Evolutionary conservation across 129 eudicot species (phyloP), one percentile per base, ranked within the genome.

Genomic region (Gnaphalium uliginosum): DNA sequence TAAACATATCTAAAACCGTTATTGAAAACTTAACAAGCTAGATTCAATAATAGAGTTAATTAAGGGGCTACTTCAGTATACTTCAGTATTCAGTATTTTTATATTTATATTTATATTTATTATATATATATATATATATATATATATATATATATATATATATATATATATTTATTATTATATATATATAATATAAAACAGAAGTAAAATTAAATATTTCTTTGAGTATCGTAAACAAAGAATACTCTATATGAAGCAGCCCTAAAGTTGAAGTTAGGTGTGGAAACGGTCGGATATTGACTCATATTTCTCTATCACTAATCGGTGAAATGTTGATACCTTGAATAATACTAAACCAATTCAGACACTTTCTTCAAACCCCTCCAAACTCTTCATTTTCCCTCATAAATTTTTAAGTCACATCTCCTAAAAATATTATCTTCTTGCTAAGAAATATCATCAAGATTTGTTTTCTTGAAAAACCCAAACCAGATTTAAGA

Each of bases 321-420:
- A 46, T 14, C 53, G 53, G 53, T 46, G 53, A 46, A 11, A 11
- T 14, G 53, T 3, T 46, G 53, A 46, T 14, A 46, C 53, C 53
- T 46, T 46, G 4, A 46, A 46, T 46, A 4, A 46, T 46, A 14
- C 18, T 46, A 11, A 46, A 13, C 81, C 70, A 54, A 67, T 69
- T 68, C 76, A 51, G 78, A 81, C 74, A 66, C 54, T 17, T 64
- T 77, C 78, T 75, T 64, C 73, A 61, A 43, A 29, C 79, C 69
- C 84, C 27, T 78, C 22, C 64, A 61, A 78, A 78, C 69, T 61
- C 69, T 61, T 73, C 54, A 30, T 60, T 57, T 61, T 39, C 14
- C 53, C 53, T 76, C 76, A 64, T 58, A 85, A 78, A 74, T 58
- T 66, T n/a, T 46, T 46, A 46, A 11, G n/a, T 14, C 53, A 14